phyloP scores from a whole-genome alignment of 176 grass and related monocot genomes.

The Ananas comosus region DNA sequence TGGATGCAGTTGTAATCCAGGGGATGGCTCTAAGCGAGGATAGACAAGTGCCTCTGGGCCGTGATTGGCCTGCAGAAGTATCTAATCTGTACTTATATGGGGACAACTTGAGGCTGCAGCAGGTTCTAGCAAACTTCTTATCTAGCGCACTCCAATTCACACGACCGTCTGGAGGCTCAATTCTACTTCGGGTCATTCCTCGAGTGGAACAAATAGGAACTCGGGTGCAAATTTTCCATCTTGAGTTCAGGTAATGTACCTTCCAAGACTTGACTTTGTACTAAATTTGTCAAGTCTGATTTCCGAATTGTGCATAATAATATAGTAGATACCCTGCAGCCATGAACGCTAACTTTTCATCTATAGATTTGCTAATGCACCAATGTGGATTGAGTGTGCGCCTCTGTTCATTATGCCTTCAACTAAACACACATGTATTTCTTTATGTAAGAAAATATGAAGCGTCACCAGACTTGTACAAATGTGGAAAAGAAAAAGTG shows the following conservation, averaged over 20 bases:
- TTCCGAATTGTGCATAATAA: background rate
- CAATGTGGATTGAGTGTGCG: background rate
- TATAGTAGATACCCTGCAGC: background rate
- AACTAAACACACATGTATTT: background rate
- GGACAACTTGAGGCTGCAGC: slow-evolving; percentile 98
- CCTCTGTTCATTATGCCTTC: background rate
- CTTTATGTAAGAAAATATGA: background rate
- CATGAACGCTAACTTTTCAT: background rate
- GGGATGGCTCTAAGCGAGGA: slow-evolving; percentile 70
- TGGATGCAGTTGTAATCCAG: slow-evolving; percentile 81
- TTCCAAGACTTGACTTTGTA: background rate
- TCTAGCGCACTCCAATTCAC: slow-evolving; percentile 75
- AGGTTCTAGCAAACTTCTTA: slow-evolving; percentile 74
- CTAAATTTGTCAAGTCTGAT: background rate
- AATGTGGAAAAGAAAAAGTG: no score
- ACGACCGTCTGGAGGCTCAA: slow-evolving; percentile 50
- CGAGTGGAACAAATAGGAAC: slow-evolving; percentile 68
- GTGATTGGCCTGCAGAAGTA: slow-evolving; percentile 77
- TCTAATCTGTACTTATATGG: slow-evolving; percentile 72
- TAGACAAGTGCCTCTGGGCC: slow-evolving; percentile 45
- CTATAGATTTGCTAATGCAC: background rate
- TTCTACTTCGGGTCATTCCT: slow-evolving; percentile 58
- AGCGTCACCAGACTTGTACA: background rate
- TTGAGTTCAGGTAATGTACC: slow-evolving; percentile 77
- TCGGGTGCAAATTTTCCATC: slow-evolving; percentile 79